Evolutionary conservation across 2,329 filamentous ascomycete species (phyloP), one percentile per base, ranked within the genome.

Genomic region (Xylaria sp.): DNA sequence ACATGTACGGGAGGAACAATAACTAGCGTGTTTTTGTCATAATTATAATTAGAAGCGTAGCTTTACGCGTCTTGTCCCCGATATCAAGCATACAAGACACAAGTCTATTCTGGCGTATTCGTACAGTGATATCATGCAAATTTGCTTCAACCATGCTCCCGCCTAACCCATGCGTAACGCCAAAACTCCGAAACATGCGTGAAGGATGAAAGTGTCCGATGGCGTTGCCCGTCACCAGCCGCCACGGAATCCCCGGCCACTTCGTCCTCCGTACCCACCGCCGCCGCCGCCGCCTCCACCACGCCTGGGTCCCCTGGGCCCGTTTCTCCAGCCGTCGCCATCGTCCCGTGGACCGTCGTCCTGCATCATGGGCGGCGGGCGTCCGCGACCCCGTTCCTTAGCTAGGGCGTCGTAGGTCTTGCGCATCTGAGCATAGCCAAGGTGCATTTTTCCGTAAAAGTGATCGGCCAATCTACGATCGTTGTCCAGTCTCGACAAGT

Each of bases 371-470:
- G 59, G 67, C n/a, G 83, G 39, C 80, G 82, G 20, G 88, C 89
- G 46, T 89, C 84, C 74, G 32, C 92, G 84, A 1, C 91, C 91
- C 77, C 93, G 92, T 78, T 97, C 94, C 80, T 94, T 94, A 60
- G 91, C 91, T 70, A 99, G 89, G n/a, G 87, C 84, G 64, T 97
- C 94, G 76, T 89, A 94, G 3, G 94, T 96, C 85, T 96, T 97
- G 75, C 96, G 89, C 96, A 99, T 99, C 82, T 97, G 93, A 18
- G 96, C 96, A 79, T 98, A 99, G 0, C 96, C 96, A 65, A 99
- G 83, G 78, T 99, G 96, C 96, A 99, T 99, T 85, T 99, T 99
- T 25, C 96, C 96, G 80, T 97, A 98, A 79, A 99, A 99, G 80
- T 99, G 96, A 78, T 99, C 96, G 23, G 96, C 96, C 77, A 99